These are phyloP conservation scores for Aspergillus aculeatus DNA, from an alignment of 2,329 filamentous ascomycete genomes.

Conservation along the genomic window DNA sequence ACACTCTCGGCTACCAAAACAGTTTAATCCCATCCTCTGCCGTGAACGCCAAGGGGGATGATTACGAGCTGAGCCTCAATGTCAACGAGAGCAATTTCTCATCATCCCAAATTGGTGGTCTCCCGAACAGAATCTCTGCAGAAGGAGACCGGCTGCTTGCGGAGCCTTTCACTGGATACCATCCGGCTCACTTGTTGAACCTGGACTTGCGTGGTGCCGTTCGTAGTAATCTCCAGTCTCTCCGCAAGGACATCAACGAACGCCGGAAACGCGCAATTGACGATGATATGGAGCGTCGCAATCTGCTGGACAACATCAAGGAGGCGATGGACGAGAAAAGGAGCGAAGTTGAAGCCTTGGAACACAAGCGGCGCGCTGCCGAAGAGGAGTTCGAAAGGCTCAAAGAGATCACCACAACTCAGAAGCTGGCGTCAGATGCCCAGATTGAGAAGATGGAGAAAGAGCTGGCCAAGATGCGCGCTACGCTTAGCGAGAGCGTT, in stretches of 20 bases:
- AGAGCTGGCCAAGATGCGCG: conserved; percentile 89
- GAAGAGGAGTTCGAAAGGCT: conserved; percentile 94
- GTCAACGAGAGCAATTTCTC: conserved; percentile 80
- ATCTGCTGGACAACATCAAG: conserved; percentile 89
- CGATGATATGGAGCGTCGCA: conserved; percentile 89
- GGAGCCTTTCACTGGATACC: conserved; percentile 81
- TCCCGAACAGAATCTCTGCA: conserved; percentile 47
- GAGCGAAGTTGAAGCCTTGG: conserved; percentile 85
- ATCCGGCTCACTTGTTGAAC: conserved; percentile 83
- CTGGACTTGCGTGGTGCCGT: conserved; percentile 81
- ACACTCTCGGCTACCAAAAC: conserved; percentile 90
- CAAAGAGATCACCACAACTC: conserved; percentile 80
- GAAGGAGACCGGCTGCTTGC: conserved; percentile 76
- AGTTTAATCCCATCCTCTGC: conserved; percentile 83
- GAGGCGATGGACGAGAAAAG: conserved; percentile 96
- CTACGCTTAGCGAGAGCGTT: conserved; percentile 77
- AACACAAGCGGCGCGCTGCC: conserved; percentile 81
- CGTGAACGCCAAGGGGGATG: conserved; percentile 76
- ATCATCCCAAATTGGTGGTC: conserved; percentile 55
- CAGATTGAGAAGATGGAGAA: conserved; percentile 99
- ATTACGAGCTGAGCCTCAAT: conserved; percentile 83
- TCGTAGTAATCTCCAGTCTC: conserved; percentile 71
- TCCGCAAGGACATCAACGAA: conserved; percentile 92
- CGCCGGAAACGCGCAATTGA: conserved; percentile 78
- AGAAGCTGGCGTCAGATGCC: conserved; percentile 83